Conservation (phyloP, 2,329 filamentous ascomycete genomes). For the Fusarium sacchari region DNA sequence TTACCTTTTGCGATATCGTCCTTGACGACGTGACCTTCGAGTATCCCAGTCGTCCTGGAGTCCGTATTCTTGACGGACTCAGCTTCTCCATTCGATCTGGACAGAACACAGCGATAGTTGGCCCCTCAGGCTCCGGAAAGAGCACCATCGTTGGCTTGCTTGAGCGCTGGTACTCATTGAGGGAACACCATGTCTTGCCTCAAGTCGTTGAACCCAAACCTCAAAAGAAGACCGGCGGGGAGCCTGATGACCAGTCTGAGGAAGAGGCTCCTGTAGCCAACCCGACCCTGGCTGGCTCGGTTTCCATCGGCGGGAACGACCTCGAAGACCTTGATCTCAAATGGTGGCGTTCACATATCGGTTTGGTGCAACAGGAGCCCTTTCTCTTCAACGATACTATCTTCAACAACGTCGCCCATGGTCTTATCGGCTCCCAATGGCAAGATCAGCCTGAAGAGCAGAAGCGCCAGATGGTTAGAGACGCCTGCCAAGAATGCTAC, state of each 20-base stretch:
- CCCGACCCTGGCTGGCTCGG: neutral
- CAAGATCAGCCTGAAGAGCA: conserved; percentile 51
- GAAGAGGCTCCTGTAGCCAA: neutral
- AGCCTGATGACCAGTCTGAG: neutral
- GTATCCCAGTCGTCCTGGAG: conserved; percentile 36
- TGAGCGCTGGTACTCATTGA: conserved; percentile 70
- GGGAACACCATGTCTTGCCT: conserved; percentile 20
- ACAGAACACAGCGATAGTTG: conserved; percentile 75
- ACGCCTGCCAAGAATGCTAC: conserved; percentile 63
- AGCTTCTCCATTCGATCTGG: conserved; percentile 64
- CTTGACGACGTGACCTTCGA: conserved; percentile 48
- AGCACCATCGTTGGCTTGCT: conserved; percentile 74
- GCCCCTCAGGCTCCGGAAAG: conserved; percentile 74
- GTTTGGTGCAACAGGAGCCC: conserved; percentile 64
- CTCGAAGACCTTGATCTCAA: conserved; percentile 32
- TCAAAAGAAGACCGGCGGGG: neutral
- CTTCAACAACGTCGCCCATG: conserved; percentile 59
- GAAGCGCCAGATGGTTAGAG: conserved; percentile 54
- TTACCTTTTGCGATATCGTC: conserved; percentile 55
- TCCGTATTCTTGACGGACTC: conserved; percentile 54
- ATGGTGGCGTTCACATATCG: conserved; percentile 39
- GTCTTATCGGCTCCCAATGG: conserved; percentile 52
- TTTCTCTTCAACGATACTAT: conserved; percentile 63
- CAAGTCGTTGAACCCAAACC: conserved; percentile 1
- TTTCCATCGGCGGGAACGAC: neutral